Conservation (phyloP, 2,329 filamentous ascomycete genomes). For the Ophiostoma ips region DNA sequence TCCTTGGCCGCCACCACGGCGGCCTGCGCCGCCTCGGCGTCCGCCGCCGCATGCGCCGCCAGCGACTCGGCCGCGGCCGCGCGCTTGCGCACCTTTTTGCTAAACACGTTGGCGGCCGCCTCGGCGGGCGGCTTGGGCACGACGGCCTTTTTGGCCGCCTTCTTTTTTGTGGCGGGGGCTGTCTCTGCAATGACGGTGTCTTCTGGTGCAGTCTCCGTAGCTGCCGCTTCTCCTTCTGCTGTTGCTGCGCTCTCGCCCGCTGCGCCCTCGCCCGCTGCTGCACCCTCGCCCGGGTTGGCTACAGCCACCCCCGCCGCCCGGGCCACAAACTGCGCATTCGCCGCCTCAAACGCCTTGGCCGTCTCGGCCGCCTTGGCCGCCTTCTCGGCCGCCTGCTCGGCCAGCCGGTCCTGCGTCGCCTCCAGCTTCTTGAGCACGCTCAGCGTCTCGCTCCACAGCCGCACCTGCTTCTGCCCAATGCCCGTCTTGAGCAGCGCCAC, state of each 20-base stretch:
- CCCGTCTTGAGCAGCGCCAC: not conserved
- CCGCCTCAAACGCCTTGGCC: not conserved
- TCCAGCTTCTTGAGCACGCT: constrained; percentile 16
- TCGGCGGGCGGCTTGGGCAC: not conserved
- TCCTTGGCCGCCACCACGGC: not conserved
- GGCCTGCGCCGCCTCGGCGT: constrained; percentile 4
- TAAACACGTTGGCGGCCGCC: not conserved
- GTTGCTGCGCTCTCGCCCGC: no score
- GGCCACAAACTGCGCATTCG: not conserved
- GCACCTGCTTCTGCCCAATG: constrained; percentile 7
- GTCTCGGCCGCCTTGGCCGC: constrained; percentile 3
- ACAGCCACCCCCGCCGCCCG: not conserved
- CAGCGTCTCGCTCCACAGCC: constrained; percentile 18
- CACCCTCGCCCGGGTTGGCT: no score
- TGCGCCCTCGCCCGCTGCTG: no score
- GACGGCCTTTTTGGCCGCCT: not conserved
- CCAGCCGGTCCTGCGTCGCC: constrained; percentile 9
- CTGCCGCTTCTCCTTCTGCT: no score
- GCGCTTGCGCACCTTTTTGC: not conserved
- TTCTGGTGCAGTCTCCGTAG: no score
- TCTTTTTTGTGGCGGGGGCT: not conserved
- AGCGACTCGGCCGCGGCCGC: not conserved
- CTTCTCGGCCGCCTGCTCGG: constrained; percentile 1
- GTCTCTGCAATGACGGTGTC: no score
- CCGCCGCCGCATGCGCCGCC: not conserved